Evolutionary conservation across 2,329 filamentous ascomycete species (phyloP), one percentile per base, ranked within the genome.

Genomic region (Phialocephala subalpina): DNA sequence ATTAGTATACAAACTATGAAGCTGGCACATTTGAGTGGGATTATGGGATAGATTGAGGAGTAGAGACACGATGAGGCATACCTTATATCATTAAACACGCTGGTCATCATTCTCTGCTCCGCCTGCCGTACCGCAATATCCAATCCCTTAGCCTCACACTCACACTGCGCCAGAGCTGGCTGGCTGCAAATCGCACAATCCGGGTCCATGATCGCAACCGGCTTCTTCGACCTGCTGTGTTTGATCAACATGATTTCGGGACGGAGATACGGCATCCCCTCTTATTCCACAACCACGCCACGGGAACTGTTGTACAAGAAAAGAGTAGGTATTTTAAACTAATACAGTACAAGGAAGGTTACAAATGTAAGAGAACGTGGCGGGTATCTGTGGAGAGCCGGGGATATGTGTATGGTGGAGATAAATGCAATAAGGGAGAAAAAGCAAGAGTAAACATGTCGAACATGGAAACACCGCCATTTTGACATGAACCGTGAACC

Each of bases 131-230:
- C 82, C 66, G 88, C 88, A 64, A 84, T 78, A 70, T 90, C 87
- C 35, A 91, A 82, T 33, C 87, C 86, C 72, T 87, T 88, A 60
- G 86, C 86, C 80, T 91, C 89, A 75, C 89, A 91, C 70, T 89
- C 87, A 77, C 89, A 91, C 67, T 80, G 82, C 71, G 83, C 75
- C 49, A 80, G 81, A 55, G 88, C 87, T 67, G 88, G 87, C 69
- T 84, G 82, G 73, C 82, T 82, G 77, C 89, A 91, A 75, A 91
- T 88, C 61, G 88, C 88, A 78, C 89, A 91, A 78, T 90, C 87
- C 52, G 88, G 88, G 73, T 91, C 88, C 87, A 90, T 90, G 78
- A 83, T 88, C 77, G 86, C 83, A 76, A 84, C 73, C 67, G 80
- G 76, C 78, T 65, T 72, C 36, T 69, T 69, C 29, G 67, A 72